Base-by-base conservation (phyloP, 2,329 filamentous ascomycete genomes). In the Fusarium sp. region DNA sequence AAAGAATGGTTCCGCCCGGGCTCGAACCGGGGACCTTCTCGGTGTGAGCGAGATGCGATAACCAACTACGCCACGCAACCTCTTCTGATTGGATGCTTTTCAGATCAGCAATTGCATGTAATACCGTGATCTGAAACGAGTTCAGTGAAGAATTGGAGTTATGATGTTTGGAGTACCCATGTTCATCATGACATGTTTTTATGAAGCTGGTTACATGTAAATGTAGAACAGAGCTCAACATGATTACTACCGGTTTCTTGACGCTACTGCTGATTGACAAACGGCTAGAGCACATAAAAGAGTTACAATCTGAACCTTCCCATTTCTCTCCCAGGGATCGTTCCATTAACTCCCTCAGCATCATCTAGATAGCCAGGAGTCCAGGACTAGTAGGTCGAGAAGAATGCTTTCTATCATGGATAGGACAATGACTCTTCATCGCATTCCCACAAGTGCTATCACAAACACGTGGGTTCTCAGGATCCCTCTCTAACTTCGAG, bases 1-100 rank as follows among this genome's bases (percentile, higher is more conserved):
- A 52, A 52, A 39, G 7, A 13, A 42, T 41, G 49, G 49, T 42
- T 52, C 21, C 49, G 49, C 49, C 49, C 49, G 49, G 49, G 49
- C 34, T 52, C 49, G 49, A 52, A 52, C 49, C 49, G 49, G 49
- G 49, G 49, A 52, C 49, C 49, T 52, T 52, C 49, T 52, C 49
- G 49, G 49, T 52, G 49, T 52, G 49, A 52, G 49, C 49, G 49
- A 52, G 49, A 52, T 52, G 37, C 34, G 18, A 52, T 52, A 52
- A 52, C 49, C 49, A 52, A 52, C 49, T 52, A 52, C 18, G n/a
- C 49, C 34, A 52, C 49, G 23, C 13, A 52, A 52, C 49, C 49
- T 42, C 12, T 23, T 52, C 16, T 51, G 49, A 52, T 52, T 52
- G 49, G 34, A 42, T 52, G n/a, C 9, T 26, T 18, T 3, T 1